A percentile compares a stretch with the other conserved stretches of the same genome.
These are phyloP conservation scores for Jamesozyma rosinii DNA, from an alignment of 805 yeast genomes.

Conservation along the genomic window DNA sequence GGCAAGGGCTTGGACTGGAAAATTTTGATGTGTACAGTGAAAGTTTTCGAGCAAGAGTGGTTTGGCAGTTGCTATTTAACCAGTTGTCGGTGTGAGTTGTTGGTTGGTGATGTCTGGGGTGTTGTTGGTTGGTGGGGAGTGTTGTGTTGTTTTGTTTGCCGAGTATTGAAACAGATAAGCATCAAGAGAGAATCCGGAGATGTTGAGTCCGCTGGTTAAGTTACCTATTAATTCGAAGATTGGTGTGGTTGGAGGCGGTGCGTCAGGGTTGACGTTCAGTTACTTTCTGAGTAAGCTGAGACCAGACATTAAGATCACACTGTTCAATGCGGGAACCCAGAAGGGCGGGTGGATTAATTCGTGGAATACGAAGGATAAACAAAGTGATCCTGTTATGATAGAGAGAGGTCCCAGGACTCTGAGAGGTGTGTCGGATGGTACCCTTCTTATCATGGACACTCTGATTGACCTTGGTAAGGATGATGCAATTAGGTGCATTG, in stretches of 20 bases:
- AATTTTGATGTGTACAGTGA: no score
- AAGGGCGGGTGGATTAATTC: slow-evolving; percentile 79
- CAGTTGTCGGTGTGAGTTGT: no score
- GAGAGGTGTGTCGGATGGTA: slow-evolving; percentile 74
- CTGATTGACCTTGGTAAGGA: slow-evolving; percentile 38
- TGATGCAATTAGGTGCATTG: slow-evolving; percentile 51
- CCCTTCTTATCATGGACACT: slow-evolving; percentile 56
- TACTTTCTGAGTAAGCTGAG: slow-evolving; percentile 61
- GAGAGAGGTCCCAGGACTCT: slow-evolving; percentile 92
- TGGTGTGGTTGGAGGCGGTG: slow-evolving; percentile 80
- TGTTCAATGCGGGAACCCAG: slow-evolving; percentile 47
- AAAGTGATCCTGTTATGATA: slow-evolving; percentile 30
- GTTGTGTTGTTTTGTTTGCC: no score
- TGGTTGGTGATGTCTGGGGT: no score
- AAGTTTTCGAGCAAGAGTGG: no score
- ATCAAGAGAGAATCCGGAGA: slow-evolving; percentile 1
- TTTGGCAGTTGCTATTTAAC: no score
- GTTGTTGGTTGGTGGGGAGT: no score
- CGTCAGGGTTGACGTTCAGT: slow-evolving; percentile 72
- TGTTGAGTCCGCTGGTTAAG: slow-evolving; percentile 15
- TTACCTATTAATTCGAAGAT: slow-evolving; percentile 35
- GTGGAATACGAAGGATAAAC: slow-evolving; percentile 29
- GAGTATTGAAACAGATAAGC: no score
- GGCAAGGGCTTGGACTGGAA: no score
- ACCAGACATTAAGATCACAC: slow-evolving; percentile 60